phyloP scores from a whole-genome alignment of 139 green algal genomes.

The Chlorella sp. region DNA sequence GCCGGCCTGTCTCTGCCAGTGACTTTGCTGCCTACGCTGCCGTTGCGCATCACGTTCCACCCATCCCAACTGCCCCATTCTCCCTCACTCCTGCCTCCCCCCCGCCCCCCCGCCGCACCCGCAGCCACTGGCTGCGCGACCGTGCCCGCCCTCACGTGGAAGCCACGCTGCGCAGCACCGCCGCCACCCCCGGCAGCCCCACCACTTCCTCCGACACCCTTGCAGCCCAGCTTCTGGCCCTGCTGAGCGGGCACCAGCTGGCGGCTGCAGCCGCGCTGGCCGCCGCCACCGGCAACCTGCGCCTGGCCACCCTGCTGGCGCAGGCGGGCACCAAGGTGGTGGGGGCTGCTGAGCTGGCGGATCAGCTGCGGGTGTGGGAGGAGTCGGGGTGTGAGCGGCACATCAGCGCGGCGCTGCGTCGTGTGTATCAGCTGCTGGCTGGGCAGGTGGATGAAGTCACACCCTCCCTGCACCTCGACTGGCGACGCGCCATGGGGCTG shows the following conservation, averaged over 20 bases:
- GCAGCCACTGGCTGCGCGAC: slow-evolving; percentile 65
- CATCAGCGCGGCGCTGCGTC: slow-evolving; percentile 54
- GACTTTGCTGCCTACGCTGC: not conserved
- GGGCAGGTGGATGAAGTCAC: slow-evolving; percentile 62
- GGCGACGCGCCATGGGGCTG: slow-evolving; percentile 82
- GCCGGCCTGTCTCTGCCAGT: not conserved
- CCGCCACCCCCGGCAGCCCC: not conserved
- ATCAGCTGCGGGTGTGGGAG: slow-evolving; percentile 76
- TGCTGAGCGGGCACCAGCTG: slow-evolving; percentile 72
- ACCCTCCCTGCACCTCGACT: slow-evolving; percentile 66
- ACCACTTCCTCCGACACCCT: not conserved
- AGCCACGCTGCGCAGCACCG: not conserved
- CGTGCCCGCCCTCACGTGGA: slow-evolving; percentile 32
- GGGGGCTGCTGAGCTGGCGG: slow-evolving; percentile 32
- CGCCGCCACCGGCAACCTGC: slow-evolving; percentile 66
- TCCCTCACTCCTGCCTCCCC: not conserved
- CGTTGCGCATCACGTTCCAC: not conserved
- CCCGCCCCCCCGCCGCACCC: not conserved
- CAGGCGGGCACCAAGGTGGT: slow-evolving; percentile 36
- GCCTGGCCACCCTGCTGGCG: slow-evolving; percentile 80
- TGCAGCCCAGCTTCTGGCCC: slow-evolving; percentile 54
- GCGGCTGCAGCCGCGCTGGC: slow-evolving; percentile 62
- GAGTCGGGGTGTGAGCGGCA: slow-evolving; percentile 41
- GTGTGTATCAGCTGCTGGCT: slow-evolving; percentile 75
- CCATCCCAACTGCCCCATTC: not conserved